Base-by-base conservation (phyloP, 2,329 filamentous ascomycete genomes). In the Teratosphaeria epicoccoides region DNA sequence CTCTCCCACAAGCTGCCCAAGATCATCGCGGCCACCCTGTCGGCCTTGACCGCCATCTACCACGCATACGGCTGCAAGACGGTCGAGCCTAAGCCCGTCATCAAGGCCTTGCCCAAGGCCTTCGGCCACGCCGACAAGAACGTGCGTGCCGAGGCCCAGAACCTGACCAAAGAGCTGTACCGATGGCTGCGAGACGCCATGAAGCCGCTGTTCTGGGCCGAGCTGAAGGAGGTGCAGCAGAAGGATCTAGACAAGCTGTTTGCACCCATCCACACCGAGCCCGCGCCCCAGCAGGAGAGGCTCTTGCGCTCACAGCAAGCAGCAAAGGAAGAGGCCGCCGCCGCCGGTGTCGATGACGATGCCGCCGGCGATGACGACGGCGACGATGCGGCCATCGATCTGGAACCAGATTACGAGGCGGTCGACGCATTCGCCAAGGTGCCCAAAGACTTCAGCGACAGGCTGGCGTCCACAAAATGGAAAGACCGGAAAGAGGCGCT, bases 51-150 rank as follows among this genome's bases (percentile, higher is more conserved):
- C 0, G 78, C 84, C 46, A 88, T 97, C 53, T 93, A 87, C 66
- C 89, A 96, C 69, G 93, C 88, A 64, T 98, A 90, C 68, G 93
- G 94, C 52, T 94, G 89, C 74, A 95, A 95, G 71, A 82, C 88
- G 17, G 84, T 93, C 47, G 93, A 98, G 64, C 88, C 94, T 3
- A 96, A 98, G 67, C 85, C 88, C 1, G 83, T 94, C 20, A 78
- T 97, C 54, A 97, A 97, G 67, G 73, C 80, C 10, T 75, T 98
- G 2, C 89, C 93, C 2, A 95, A 95, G 66, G 85, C 84, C 1
- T 98, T 96, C 66, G 88, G 88, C 20, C 93, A 97, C 67, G 91
- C 93, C 26, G 93, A 98, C 76, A 98, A 98, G 72, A 97, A 97
- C 67, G 88, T 98, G 14, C 85, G 93, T 70, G 89, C 90, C 3